Evolutionary conservation across 116 monocot genomes (phyloP), one percentile per base, ranked within the genome.

Genomic region (Zostera marina): DNA sequence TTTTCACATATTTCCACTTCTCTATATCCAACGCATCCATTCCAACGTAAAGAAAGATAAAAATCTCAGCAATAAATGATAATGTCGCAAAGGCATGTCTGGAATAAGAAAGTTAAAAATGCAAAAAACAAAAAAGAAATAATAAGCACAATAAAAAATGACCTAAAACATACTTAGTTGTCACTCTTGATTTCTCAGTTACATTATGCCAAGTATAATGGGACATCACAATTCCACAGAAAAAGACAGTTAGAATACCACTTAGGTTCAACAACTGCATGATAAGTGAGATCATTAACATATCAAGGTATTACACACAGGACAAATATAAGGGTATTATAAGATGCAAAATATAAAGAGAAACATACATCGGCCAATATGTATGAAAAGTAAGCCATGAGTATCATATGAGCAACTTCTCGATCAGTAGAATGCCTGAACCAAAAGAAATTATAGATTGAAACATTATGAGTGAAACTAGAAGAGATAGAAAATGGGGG

Each of bases 191-290:
- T 70, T 85, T 96, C 73, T 96, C 96, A 26, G 90, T 96, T 48
- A 96, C 85, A 70, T 96, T 96, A 42, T 96, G 90, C 96, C 96
- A 96, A 4, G 96, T 88, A 59, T 96, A 96, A 63, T 96, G 96
- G 16, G 96, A 96, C 96, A 96, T 96, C 43, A 96, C 82, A 57
- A 96, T 89, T 25, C 96, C 96, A 52, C 89, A 96, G 62, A 96
- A 96, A 73, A 96, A 96, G 19, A 96, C 96, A 22, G 96, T 96
- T 42, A 96, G 80, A 60, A 96, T 96, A 14, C 96, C 80, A 62
- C 96, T 96, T 46, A 96, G 64, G 76, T 85, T 59, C 58, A 70
- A 66, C 62, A 96, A 67, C 96, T 96, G 79, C 56, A 76, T 54
- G 46, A 24, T 15, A 46, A 54, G 47, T 46, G 46, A 44, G 24